Evolutionary conservation across 331 rosid species (phyloP).

Genomic region (Cydonia oblonga): DNA sequence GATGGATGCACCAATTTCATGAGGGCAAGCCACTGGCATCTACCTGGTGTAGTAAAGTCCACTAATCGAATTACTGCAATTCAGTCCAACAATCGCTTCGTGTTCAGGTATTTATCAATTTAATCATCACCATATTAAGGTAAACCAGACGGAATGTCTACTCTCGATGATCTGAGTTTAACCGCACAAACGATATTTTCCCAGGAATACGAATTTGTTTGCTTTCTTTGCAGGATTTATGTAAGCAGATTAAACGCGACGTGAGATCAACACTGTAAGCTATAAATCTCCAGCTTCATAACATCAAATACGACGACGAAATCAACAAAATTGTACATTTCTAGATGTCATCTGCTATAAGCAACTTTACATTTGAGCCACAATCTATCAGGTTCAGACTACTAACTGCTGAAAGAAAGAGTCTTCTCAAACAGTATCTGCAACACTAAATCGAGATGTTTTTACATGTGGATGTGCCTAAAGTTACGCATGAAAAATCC

Average conservation of each 20-base stretch:
- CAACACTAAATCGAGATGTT: background rate
- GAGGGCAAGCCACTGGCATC: background rate
- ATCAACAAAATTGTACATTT: too few species aligned
- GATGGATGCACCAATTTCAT: background rate
- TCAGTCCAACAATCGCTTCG: background rate
- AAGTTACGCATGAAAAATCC: too few species aligned
- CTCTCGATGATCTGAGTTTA: background rate
- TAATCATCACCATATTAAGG: background rate
- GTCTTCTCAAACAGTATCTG: background rate
- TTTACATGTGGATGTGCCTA: background rate
- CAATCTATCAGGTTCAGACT: background rate
- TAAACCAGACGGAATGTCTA: background rate
- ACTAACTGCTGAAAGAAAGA: background rate
- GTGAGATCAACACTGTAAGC: background rate
- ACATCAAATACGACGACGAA: too few species aligned
- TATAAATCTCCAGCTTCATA: background rate
- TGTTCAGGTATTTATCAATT: background rate
- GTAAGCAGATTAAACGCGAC: background rate
- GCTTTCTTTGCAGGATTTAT: background rate
- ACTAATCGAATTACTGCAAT: background rate
- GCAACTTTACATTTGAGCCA: background rate
- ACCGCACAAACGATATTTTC: background rate
- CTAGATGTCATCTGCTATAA: background rate
- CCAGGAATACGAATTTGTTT: background rate
- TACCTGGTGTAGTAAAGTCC: background rate